These are phyloP conservation scores for Neopestalotiopsis sp. DNA, from an alignment of 2,329 filamentous ascomycete genomes.

Conservation along the genomic window DNA sequence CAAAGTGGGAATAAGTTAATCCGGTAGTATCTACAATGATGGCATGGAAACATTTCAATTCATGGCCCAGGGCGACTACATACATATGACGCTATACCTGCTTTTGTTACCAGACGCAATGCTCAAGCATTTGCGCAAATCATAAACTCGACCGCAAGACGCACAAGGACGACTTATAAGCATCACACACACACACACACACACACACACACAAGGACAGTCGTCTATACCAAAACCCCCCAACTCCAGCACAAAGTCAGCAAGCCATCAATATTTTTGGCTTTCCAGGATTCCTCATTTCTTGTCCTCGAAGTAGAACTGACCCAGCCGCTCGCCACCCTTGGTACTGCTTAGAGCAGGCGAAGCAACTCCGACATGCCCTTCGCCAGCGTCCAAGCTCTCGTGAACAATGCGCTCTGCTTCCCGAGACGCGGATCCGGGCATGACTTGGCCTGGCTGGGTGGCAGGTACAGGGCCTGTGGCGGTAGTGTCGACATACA, in stretches of 20 bases:
- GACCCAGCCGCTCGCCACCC: constrained; percentile 55
- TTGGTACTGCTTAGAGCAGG: constrained; percentile 49
- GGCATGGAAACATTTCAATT: neutral
- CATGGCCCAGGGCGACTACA: neutral
- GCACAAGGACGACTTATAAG: neutral
- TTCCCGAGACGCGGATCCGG: constrained; percentile 48
- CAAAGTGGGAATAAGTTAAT: no score
- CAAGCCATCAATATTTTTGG: neutral
- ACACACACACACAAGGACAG: neutral
- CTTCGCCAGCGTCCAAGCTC: constrained; percentile 59
- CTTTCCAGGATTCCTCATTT: constrained; percentile 28
- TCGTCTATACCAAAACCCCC: constrained; percentile 6
- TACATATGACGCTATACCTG: neutral
- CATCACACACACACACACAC: neutral
- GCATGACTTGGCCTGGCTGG: constrained; percentile 38
- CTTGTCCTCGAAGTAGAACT: constrained; percentile 66
- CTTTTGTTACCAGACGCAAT: neutral
- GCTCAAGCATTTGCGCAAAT: neutral
- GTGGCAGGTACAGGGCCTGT: constrained; percentile 58
- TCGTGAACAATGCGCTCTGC: constrained; percentile 69
- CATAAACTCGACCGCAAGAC: neutral
- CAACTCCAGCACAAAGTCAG: neutral
- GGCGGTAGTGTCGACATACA: constrained; percentile 70
- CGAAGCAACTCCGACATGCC: constrained; percentile 37
- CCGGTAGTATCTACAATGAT: neutral